Conservation (phyloP, 805 yeast genomes). For the Kregervanrija delftensis region DNA sequence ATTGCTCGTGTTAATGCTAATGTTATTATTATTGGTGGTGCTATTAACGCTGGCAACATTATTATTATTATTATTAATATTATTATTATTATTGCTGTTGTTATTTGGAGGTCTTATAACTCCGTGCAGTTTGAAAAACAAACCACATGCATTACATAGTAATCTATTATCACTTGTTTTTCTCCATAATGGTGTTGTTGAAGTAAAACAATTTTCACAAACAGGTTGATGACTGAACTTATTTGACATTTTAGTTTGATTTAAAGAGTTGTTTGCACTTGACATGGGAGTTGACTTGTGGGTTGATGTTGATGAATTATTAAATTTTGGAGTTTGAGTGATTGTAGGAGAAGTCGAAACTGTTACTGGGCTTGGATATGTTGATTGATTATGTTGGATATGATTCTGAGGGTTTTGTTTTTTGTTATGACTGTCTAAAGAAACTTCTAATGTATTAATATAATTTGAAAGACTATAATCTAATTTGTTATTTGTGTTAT, state of each 20-base stretch:
- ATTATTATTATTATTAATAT: background rate
- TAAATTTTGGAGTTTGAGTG: constrained; percentile 8
- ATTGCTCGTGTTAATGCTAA: constrained; percentile 5
- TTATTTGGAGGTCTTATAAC: constrained; percentile 24
- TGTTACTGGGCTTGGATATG: constrained; percentile 11
- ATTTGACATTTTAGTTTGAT: too few relatives aligned
- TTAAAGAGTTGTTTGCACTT: background rate
- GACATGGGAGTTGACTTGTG: constrained; percentile 7
- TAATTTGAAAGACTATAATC: background rate
- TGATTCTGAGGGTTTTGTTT: constrained; percentile 4
- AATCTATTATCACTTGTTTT: constrained; percentile 74
- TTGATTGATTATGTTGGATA: background rate
- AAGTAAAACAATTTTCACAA: constrained; percentile 85
- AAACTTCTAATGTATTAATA: constrained; percentile 8
- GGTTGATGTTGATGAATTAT: constrained; percentile 1
- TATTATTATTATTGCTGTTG: background rate
- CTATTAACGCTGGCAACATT: background rate
- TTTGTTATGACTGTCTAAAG: constrained; percentile 21
- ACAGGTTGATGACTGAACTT: constrained; percentile 25
- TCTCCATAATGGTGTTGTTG: constrained; percentile 93
- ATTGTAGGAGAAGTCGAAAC: constrained; percentile 11
- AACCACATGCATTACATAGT: constrained; percentile 90
- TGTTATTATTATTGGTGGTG: background rate
- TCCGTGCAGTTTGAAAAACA: constrained; percentile 84
- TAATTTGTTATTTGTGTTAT: background rate